phyloP scores from a whole-genome alignment of 192 early-diverging fungal genomes.

The Backusella morwellensis region DNA sequence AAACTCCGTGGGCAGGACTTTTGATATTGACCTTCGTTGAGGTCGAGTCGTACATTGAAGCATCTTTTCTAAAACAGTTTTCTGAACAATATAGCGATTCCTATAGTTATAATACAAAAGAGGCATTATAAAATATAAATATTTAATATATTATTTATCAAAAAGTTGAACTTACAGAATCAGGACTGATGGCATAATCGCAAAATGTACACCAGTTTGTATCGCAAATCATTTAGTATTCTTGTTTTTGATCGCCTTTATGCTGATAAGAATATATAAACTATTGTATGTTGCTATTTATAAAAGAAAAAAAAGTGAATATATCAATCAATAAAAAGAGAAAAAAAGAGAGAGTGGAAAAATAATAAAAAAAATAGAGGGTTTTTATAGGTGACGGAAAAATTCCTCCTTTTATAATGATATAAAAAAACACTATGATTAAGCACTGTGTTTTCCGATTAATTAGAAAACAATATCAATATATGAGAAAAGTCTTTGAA shows the following conservation, averaged over 20 bases:
- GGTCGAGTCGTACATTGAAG: neutral
- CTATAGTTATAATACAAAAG: neutral
- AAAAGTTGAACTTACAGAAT: conserved; percentile 11
- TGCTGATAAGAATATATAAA: neutral
- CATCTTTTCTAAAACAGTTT: neutral
- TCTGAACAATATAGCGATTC: neutral
- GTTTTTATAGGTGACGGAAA: neutral
- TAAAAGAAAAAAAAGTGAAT: neutral
- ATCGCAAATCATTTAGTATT: conserved; percentile 4
- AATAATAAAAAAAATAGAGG: neutral
- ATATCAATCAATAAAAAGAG: neutral
- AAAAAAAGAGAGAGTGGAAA: neutral
- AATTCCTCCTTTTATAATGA: neutral
- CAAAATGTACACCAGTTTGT: conserved; percentile 25
- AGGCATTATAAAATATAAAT: neutral
- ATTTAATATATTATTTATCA: neutral
- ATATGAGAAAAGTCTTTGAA: no score
- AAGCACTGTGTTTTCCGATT: neutral
- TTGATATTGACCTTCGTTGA: neutral
- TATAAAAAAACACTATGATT: neutral
- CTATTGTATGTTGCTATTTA: neutral
- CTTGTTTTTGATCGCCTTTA: neutral
- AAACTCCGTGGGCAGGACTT: neutral
- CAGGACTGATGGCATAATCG: conserved; percentile 12
- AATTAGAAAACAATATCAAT: no score